Evolutionary conservation across 129 eudicot species (phyloP).

Genomic region (Lonicera japonica): DNA sequence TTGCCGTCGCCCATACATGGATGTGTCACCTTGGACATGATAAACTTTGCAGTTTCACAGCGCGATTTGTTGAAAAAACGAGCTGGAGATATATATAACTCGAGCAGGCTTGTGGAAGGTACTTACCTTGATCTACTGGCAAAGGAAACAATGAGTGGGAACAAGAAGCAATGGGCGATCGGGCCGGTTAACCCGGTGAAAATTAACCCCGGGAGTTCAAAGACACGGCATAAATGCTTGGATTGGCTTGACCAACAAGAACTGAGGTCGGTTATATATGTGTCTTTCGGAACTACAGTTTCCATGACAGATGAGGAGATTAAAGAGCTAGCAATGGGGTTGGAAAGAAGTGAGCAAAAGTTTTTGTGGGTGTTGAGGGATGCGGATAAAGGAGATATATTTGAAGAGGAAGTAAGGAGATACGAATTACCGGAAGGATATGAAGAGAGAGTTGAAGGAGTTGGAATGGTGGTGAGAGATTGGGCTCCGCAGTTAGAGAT

Average conservation of each 20-base stretch:
- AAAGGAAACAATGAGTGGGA: constrained; percentile 4
- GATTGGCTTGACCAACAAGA: constrained; percentile 42
- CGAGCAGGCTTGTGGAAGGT: too few relatives aligned
- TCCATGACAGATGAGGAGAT: too few relatives aligned
- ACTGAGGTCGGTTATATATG: too few relatives aligned
- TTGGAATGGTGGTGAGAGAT: constrained; percentile 30
- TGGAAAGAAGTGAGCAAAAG: too few relatives aligned
- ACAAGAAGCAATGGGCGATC: constrained; percentile 32
- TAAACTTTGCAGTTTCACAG: constrained; percentile 14
- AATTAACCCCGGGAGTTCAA: neutral
- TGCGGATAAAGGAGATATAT: too few relatives aligned
- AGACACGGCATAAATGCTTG: constrained; percentile 22
- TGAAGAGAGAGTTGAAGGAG: constrained; percentile 21
- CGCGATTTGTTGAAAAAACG: constrained; percentile 14
- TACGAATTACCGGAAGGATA: constrained; percentile 30
- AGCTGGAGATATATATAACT: too few relatives aligned
- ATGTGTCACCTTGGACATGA: constrained; percentile 27
- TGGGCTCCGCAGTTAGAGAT: constrained; percentile 44
- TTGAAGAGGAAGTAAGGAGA: constrained; percentile 12
- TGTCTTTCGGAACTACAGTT: too few relatives aligned
- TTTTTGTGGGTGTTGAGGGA: too few relatives aligned
- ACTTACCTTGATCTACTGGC: too few relatives aligned
- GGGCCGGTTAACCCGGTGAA: constrained; percentile 45
- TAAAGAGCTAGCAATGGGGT: too few relatives aligned
- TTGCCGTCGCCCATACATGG: constrained; percentile 22